Percentiles rank a stretch among this genome's conserved stretches.
phyloP scores from a whole-genome alignment of 2,329 filamentous ascomycete species.

The Rhinocladiella mackenziei region DNA sequence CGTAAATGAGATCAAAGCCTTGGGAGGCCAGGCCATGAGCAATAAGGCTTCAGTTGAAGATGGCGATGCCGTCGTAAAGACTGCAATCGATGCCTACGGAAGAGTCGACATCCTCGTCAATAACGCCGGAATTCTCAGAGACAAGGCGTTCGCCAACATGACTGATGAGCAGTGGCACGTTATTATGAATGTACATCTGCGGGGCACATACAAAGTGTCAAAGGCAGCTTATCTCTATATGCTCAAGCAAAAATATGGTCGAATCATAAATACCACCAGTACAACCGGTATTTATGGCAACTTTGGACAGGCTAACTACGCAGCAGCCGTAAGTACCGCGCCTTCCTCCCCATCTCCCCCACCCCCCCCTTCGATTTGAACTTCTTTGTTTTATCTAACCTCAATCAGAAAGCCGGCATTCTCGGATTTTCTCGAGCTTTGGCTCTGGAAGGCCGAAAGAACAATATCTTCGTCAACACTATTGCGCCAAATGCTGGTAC shows the following conservation, averaged over 20 bases:
- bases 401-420: conserved; percentile 75
- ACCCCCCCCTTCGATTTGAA: no score
- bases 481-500: conserved; percentile 97
- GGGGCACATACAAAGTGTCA: conserved; percentile 91
- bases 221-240: conserved; percentile 96
- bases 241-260: conserved; percentile 97
- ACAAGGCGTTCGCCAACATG: conserved; percentile 99
- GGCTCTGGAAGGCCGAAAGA: conserved; percentile 87
- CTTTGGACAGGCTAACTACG: conserved; percentile 98
- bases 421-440: conserved; percentile 91
- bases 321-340: conserved; percentile 71
- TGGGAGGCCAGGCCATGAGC: conserved; percentile 83
- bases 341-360: no score
- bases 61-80: conserved; percentile 66
- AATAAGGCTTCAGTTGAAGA: conserved; percentile 94
- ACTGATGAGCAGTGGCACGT: conserved; percentile 89
- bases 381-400: no score
- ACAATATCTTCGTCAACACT: conserved; percentile 98
- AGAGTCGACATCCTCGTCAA: conserved; percentile 29
- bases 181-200: conserved; percentile 86
- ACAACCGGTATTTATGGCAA: conserved; percentile 98
- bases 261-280: conserved; percentile 92
- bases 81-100: conserved; percentile 22
- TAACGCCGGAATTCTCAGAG: conserved; percentile 57
- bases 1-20: conserved; percentile 85